Conservation (phyloP, 805 yeast genomes). For the Kazachstania africana region DNA sequence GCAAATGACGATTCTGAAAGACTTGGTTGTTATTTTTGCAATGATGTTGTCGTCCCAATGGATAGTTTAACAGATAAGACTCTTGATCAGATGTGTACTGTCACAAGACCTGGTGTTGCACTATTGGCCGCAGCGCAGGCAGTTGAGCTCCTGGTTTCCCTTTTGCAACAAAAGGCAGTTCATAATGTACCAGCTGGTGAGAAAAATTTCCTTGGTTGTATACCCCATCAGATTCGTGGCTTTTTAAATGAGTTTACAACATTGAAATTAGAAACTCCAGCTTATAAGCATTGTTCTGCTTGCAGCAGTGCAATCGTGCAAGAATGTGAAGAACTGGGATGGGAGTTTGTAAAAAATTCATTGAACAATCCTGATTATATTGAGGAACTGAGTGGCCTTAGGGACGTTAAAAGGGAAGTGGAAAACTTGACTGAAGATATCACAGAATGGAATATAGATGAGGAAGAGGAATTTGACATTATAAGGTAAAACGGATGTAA, state of each 20-base stretch:
- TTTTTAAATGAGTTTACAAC: conserved; percentile 57
- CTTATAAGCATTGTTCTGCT: conserved; percentile 74
- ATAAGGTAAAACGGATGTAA: no score
- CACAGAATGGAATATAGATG: conserved; percentile 18
- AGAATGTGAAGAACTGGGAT: conserved; percentile 42
- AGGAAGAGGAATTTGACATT: conserved; percentile 4
- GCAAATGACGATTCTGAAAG: conserved; percentile 23
- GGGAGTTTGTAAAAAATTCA: conserved; percentile 74
- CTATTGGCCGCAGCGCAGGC: conserved; percentile 76
- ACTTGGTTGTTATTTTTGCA: conserved; percentile 91
- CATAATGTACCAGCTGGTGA: conserved; percentile 24
- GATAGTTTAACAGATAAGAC: conserved; percentile 83
- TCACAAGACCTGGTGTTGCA: conserved; percentile 94
- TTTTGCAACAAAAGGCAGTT: conserved; percentile 50
- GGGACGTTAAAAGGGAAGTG: conserved; percentile 54
- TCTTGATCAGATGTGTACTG: conserved; percentile 97
- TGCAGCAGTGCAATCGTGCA: conserved; percentile 56
- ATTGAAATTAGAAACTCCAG: conserved; percentile 55
- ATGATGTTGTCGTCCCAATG: conserved; percentile 88
- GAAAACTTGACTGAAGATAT: conserved; percentile 21
- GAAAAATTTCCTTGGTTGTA: conserved; percentile 44
- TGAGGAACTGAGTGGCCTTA: conserved; percentile 71
- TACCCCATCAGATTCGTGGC: conserved; percentile 90
- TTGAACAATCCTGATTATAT: conserved; percentile 54
- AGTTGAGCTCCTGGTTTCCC: conserved; percentile 67